Conservation (phyloP, 176 grass and related monocot genomes). For the Phragmites australis region DNA sequence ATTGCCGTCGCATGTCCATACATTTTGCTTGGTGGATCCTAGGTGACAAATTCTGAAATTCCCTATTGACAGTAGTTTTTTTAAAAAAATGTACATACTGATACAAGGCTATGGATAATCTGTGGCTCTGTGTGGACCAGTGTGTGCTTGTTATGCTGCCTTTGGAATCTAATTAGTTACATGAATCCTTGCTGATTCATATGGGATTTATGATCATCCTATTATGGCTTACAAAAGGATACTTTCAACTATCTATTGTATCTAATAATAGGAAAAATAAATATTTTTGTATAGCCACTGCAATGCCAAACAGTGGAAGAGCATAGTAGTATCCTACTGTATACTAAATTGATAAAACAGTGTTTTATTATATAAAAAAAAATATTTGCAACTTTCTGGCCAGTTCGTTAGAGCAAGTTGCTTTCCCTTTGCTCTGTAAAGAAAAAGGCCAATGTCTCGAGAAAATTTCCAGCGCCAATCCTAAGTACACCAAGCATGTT, state of each 20-base stretch:
- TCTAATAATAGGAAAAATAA: not conserved
- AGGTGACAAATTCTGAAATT: slow-evolving; percentile 4
- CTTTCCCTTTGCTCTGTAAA: not conserved
- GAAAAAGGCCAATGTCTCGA: not conserved
- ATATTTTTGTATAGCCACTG: not conserved
- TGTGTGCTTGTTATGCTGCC: not conserved
- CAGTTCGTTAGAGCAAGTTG: not conserved
- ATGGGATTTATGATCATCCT: not conserved
- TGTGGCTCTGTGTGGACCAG: no score
- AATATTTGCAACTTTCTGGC: not conserved
- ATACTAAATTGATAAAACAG: not conserved
- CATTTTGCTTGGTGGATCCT: not conserved
- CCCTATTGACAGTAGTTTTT: not conserved
- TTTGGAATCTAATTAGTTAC: not conserved
- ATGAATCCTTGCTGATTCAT: not conserved
- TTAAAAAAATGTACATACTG: not conserved
- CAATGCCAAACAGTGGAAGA: not conserved
- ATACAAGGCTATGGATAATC: not conserved
- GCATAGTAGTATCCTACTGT: not conserved
- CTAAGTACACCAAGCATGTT: not conserved
- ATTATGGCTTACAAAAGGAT: not conserved
- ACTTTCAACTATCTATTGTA: not conserved
- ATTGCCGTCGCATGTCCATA: not conserved
- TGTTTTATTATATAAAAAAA: not conserved
- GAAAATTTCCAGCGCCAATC: not conserved